Percentiles rank a stretch among this genome's conserved stretches.
Evolutionary conservation across 345 rosid species (phyloP).

Genomic region (Arabidopsis suecica): DNA sequence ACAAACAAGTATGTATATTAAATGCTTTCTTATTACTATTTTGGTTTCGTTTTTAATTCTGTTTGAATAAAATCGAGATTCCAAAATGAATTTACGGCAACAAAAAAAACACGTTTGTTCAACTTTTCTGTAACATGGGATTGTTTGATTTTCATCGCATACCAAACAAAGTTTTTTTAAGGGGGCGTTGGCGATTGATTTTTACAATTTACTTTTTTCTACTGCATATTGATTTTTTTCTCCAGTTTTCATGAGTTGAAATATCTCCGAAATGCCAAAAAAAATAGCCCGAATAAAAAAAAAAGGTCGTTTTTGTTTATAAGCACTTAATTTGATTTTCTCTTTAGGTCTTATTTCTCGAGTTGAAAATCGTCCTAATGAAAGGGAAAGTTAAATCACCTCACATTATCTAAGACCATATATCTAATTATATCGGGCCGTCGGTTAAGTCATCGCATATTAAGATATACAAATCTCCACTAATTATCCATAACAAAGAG

Average conservation of each 20-base stretch:
- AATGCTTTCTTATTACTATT: background rate
- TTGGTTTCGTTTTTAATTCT: no score
- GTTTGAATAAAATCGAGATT: background rate
- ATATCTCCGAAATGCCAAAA: no score
- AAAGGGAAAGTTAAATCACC: conserved; percentile 18
- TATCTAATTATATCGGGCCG: background rate
- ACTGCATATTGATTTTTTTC: no score
- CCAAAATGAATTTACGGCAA: background rate
- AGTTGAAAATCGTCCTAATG: conserved; percentile 21
- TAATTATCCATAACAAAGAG: conserved; percentile 23
- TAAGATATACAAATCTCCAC: conserved; percentile 2
- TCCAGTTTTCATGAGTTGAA: no score
- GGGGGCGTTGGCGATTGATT: no score
- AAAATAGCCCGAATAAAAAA: no score
- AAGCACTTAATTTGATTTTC: background rate
- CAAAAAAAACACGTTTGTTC: no score
- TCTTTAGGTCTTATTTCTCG: background rate
- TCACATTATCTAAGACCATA: conserved; percentile 18
- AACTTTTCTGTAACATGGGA: no score
- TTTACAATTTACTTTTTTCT: no score
- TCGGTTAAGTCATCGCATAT: conserved; percentile 29
- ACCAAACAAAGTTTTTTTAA: no score
- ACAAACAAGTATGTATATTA: background rate
- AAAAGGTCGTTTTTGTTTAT: background rate
- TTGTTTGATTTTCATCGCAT: no score